Conservation (phyloP, 139 green algal species). For the Raphidocelis subcapitata region DNA sequence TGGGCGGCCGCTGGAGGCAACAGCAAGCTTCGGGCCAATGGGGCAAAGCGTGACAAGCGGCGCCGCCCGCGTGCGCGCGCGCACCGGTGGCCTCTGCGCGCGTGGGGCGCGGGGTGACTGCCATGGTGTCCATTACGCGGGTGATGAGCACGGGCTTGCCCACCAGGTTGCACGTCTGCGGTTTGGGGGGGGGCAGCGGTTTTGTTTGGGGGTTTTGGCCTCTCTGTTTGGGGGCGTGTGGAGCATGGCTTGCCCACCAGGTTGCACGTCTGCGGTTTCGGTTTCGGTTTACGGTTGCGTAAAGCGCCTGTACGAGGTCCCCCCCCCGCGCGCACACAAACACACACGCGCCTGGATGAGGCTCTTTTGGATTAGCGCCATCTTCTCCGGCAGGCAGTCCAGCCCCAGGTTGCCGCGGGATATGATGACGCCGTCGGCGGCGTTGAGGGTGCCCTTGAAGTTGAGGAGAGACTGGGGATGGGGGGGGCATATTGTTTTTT, state of each 20-base stretch:
- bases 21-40: too few species aligned
- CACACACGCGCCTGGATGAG: too few species aligned
- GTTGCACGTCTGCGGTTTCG: constrained; percentile 73
- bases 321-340: constrained; percentile 11
- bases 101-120: constrained; percentile 77
- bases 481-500: too few species aligned
- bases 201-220: neutral
- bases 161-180: constrained; percentile 81
- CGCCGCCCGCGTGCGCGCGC: neutral
- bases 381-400: constrained; percentile 88
- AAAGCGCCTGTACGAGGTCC: constrained; percentile 1
- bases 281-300: neutral
- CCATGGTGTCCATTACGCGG: constrained; percentile 91
- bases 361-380: constrained; percentile 79
- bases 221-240: neutral
- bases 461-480: constrained; percentile 69
- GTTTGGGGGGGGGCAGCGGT: neutral
- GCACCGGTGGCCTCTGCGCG: constrained; percentile 82
- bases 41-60: too few species aligned
- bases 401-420: constrained; percentile 86
- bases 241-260: constrained; percentile 78
- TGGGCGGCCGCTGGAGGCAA: too few species aligned
- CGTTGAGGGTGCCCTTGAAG: constrained; percentile 74
- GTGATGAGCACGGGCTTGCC: constrained; percentile 88
- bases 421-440: constrained; percentile 87